A percentile compares a stretch with the other conserved stretches of the same genome.
These are phyloP conservation scores for Apiotrichum gamsii DNA, from an alignment of 1,284 basidiomycete genomes.

Conservation along the genomic window DNA sequence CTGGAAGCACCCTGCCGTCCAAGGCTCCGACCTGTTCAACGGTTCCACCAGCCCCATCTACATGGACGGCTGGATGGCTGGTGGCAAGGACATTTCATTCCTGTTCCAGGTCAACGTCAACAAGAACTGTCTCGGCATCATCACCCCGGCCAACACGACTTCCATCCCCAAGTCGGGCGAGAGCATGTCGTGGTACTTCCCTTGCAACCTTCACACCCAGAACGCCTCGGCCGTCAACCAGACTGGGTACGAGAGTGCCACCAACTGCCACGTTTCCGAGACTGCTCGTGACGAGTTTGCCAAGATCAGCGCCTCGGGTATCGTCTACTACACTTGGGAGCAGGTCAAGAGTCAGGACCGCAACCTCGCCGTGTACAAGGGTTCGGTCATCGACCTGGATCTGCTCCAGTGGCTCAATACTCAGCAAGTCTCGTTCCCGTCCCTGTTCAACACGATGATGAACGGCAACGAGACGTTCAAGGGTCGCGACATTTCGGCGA, in stretches of 20 bases:
- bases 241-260: slow-evolving; percentile 59
- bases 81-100: slow-evolving; percentile 83
- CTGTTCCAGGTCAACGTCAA: slow-evolving; percentile 89
- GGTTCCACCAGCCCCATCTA: slow-evolving; percentile 77
- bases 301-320: slow-evolving; percentile 55
- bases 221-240: slow-evolving; percentile 59
- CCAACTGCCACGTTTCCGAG: slow-evolving; percentile 66
- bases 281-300: slow-evolving; percentile 54
- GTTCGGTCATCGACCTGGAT: slow-evolving; percentile 76
- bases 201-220: slow-evolving; percentile 82
- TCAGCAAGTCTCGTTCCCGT: slow-evolving; percentile 71
- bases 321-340: slow-evolving; percentile 91
- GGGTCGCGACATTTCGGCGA: slow-evolving; percentile 78
- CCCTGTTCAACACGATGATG: slow-evolving; percentile 73
- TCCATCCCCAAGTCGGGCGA: slow-evolving; percentile 57
- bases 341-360: slow-evolving; percentile 63
- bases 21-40: slow-evolving; percentile 56
- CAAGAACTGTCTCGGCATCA: slow-evolving; percentile 67
- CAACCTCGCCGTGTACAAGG: slow-evolving; percentile 86
- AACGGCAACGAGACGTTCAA: slow-evolving; percentile 65
- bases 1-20: slow-evolving; percentile 72
- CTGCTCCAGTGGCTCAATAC: slow-evolving; percentile 77
- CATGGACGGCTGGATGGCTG: slow-evolving; percentile 66
- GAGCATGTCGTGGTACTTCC: slow-evolving; percentile 76
- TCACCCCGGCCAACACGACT: slow-evolving; percentile 55